A percentile compares a stretch with the other conserved stretches of the same genome.
Conservation (phyloP, 2,329 filamentous ascomycete species). For the Pseudovirgaria hyperparasitica region DNA sequence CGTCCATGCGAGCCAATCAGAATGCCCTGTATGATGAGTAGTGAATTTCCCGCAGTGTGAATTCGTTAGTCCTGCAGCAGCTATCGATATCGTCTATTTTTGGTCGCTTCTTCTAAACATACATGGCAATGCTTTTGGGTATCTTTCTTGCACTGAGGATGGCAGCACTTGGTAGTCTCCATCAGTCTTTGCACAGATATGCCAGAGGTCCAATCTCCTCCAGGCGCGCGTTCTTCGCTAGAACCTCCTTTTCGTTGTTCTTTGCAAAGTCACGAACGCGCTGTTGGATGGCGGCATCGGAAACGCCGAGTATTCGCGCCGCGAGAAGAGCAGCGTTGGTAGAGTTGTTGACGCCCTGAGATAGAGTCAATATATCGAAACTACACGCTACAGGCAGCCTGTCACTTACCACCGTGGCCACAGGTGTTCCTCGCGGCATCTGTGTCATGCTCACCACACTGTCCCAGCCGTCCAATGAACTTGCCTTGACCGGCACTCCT, state of each 20-base stretch:
- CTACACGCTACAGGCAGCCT: background rate
- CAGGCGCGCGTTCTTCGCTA: constrained; percentile 47
- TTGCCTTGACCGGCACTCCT: constrained; percentile 37
- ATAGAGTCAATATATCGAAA: constrained; percentile 5
- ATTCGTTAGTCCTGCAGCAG: too few relatives aligned
- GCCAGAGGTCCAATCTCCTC: constrained; percentile 42
- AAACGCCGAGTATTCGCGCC: constrained; percentile 29
- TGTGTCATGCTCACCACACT: constrained; percentile 38
- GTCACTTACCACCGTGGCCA: constrained; percentile 27
- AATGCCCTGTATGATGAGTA: too few relatives aligned
- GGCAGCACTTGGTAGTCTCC: too few relatives aligned
- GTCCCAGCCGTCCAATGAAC: constrained; percentile 36
- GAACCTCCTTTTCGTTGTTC: constrained; percentile 50
- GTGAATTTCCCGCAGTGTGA: too few relatives aligned
- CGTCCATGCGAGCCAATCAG: too few relatives aligned
- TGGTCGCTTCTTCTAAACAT: too few relatives aligned
- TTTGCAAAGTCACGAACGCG: constrained; percentile 49
- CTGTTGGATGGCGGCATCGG: constrained; percentile 41
- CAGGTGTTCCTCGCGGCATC: constrained; percentile 36
- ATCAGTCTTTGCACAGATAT: too few relatives aligned
- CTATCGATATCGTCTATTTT: too few relatives aligned
- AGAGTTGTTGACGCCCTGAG: constrained; percentile 35
- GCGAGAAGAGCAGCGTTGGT: constrained; percentile 35
- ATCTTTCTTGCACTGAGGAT: too few relatives aligned
- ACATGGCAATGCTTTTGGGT: too few relatives aligned